Percentiles rank a stretch among this genome's conserved stretches.
Conservation (phyloP, 164 flowering plant genomes). For the Platanus orientalis region DNA sequence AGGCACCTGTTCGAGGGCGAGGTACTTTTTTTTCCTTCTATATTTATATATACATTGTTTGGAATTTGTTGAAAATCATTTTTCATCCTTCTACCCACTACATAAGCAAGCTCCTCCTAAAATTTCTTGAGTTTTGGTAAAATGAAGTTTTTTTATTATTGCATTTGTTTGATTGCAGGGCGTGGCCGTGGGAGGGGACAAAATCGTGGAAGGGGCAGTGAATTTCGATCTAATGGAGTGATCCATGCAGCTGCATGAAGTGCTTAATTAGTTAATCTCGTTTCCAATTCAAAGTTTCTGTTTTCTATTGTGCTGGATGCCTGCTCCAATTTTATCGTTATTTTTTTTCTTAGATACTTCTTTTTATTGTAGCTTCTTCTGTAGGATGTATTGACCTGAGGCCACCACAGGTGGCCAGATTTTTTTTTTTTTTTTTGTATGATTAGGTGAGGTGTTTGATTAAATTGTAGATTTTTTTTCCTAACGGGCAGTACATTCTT, state of each 20-base stretch:
- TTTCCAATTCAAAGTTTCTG: slow-evolving; percentile 10
- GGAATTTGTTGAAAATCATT: no score
- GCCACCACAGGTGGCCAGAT: slow-evolving; percentile 10
- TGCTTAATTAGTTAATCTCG: slow-evolving; percentile 13
- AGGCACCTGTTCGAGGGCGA: slow-evolving; percentile 48
- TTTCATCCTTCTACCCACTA: no score
- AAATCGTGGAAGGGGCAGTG: slow-evolving; percentile 61
- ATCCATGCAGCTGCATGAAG: slow-evolving; percentile 36
- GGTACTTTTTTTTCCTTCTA: slow-evolving; percentile 27
- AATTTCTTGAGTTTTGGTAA: no score
- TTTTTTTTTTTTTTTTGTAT: slow-evolving; percentile 4
- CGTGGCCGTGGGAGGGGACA: slow-evolving; percentile 41
- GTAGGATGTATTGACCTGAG: slow-evolving; percentile 18
- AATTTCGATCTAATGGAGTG: slow-evolving; percentile 47
- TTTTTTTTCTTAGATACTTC: slow-evolving; percentile 3
- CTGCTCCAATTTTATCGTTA: slow-evolving; percentile 29
- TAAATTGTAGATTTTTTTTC: slow-evolving; percentile 16
- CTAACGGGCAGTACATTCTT: slow-evolving; percentile 38
- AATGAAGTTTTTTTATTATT: no score
- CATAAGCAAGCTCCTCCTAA: no score
- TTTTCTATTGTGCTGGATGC: slow-evolving; percentile 23
- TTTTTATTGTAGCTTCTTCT: slow-evolving; percentile 7
- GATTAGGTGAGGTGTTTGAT: slow-evolving; percentile 5
- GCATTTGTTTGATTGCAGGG: slow-evolving; percentile 14
- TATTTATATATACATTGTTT: no score